Conservation (phyloP, 352 stramenopile species). For the Phytophthora meadii region DNA sequence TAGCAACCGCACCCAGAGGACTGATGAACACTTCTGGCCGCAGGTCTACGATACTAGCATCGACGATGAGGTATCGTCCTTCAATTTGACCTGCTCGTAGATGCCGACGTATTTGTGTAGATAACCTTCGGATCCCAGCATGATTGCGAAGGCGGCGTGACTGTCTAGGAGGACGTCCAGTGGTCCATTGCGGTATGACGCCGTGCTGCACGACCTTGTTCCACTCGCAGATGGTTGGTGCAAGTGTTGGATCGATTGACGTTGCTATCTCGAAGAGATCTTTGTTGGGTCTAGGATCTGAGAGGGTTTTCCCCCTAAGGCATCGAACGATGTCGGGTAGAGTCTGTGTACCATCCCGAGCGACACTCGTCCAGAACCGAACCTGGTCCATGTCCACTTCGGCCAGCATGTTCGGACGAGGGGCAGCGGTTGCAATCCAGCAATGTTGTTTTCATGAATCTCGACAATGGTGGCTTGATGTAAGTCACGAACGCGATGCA, state of each 20-base stretch:
- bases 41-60: no score
- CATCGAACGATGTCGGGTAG: not conserved
- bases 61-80: no score
- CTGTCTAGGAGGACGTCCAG: no score
- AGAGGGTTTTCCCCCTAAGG: conserved; percentile 3
- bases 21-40: no score
- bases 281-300: conserved; percentile 19
- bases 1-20: not conserved
- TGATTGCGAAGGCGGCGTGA: not conserved
- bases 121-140: no score
- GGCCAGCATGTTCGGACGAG: no score
- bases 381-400: conserved; percentile 7
- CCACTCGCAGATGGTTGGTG: not conserved
- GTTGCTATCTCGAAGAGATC: conserved; percentile 1
- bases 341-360: not conserved
- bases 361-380: conserved; percentile 1
- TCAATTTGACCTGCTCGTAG: no score
- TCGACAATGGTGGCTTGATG: no score
- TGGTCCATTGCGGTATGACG: not conserved
- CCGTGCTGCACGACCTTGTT: not conserved
- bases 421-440: not conserved
- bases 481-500: no score
- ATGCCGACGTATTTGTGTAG: no score
- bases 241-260: not conserved
- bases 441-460: not conserved